Conservation (phyloP, 2,329 filamentous ascomycete species). For the Davidsoniella eucalypti region DNA sequence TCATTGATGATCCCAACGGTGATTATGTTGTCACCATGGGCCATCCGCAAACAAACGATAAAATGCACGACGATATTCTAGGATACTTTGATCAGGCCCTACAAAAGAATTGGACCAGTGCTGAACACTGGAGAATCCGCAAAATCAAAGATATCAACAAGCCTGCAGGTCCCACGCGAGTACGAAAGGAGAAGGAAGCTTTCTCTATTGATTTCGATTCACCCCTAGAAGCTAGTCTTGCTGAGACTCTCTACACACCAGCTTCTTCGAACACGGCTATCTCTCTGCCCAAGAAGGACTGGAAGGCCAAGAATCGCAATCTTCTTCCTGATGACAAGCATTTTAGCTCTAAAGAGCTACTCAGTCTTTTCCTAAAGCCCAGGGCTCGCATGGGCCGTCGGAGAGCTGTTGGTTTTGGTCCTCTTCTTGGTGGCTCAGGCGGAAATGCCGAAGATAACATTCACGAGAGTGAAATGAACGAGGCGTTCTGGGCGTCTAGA, state of each 20-base stretch:
- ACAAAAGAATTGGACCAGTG: slow-evolving; percentile 93
- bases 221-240: slow-evolving; percentile 52
- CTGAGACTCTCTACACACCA: slow-evolving; percentile 65
- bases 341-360: slow-evolving; percentile 82
- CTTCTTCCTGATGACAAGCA: slow-evolving; percentile 94
- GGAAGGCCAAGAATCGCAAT: slow-evolving; percentile 86
- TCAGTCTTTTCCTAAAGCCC: slow-evolving; percentile 86
- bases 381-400: slow-evolving; percentile 66
- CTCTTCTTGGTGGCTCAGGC: slow-evolving; percentile 18
- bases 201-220: slow-evolving; percentile 86
- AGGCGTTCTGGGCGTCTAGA: slow-evolving; percentile 82
- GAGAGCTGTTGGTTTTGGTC: slow-evolving; percentile 20
- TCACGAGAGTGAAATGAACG: slow-evolving; percentile 68
- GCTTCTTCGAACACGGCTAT: slow-evolving; percentile 69
- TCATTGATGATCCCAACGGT: slow-evolving; percentile 41
- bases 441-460: slow-evolving; percentile 30
- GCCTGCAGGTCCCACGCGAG: slow-evolving; percentile 39
- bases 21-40: slow-evolving; percentile 70
- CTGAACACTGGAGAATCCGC: slow-evolving; percentile 96
- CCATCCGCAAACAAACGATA: slow-evolving; percentile 38
- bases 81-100: slow-evolving; percentile 94
- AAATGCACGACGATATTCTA: slow-evolving; percentile 81
- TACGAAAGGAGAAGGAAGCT: slow-evolving; percentile 86
- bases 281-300: slow-evolving; percentile 79
- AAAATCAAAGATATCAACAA: slow-evolving; percentile 72